A percentile compares a stretch with the other conserved stretches of the same genome.
Conservation (phyloP, 2,329 filamentous ascomycete species). For the Fusarium dimerum region DNA sequence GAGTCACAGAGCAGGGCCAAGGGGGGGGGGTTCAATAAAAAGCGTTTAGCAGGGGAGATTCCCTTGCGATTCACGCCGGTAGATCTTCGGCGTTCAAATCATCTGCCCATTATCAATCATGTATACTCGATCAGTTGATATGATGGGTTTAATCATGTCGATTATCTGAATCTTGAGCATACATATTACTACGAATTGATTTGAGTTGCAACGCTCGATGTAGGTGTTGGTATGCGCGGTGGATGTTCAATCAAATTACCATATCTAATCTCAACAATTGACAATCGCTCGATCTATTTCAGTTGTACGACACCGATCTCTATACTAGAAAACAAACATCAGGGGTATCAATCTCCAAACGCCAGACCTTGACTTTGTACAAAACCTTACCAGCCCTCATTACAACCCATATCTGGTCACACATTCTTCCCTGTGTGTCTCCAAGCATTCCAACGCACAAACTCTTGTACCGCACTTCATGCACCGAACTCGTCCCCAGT, state of each 20-base stretch:
- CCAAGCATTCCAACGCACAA: constrained; percentile 76
- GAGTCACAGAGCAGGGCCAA: constrained; percentile 31
- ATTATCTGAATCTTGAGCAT: constrained; percentile 2
- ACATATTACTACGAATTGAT: background rate
- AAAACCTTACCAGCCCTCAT: constrained; percentile 9
- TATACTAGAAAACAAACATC: background rate
- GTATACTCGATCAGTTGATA: constrained; percentile 1
- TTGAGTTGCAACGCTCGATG: too few relatives aligned
- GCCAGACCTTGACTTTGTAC: constrained; percentile 9
- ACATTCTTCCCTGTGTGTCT: constrained; percentile 71
- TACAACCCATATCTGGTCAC: constrained; percentile 62
- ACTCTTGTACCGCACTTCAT: constrained; percentile 76
- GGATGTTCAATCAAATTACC: too few relatives aligned
- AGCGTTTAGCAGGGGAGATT: background rate
- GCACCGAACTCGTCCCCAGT: constrained; percentile 77
- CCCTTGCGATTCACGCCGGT: constrained; percentile 2
- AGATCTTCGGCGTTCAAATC: constrained; percentile 1
- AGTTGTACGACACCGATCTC: background rate
- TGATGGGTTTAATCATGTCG: background rate
- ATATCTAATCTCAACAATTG: too few relatives aligned
- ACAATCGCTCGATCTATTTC: background rate
- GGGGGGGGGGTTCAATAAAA: background rate
- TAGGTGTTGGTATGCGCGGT: too few relatives aligned
- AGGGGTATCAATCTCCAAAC: constrained; percentile 31
- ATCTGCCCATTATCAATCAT: constrained; percentile 1